These are phyloP conservation scores for Aspergillus fumigatiaffinis DNA, from an alignment of 2,329 filamentous ascomycete genomes.

Conservation along the genomic window DNA sequence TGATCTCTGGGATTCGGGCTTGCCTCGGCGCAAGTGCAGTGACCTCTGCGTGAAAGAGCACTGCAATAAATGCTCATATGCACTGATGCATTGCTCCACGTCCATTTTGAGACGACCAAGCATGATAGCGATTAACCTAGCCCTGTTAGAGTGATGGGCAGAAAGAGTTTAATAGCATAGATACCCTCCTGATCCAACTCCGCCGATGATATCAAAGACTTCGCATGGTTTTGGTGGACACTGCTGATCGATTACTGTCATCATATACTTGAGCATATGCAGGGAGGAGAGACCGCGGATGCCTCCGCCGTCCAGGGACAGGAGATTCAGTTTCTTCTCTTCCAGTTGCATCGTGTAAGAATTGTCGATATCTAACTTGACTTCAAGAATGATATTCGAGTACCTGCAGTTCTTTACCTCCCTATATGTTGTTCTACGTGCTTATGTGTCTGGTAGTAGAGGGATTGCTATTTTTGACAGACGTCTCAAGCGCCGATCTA, in stretches of 20 bases:
- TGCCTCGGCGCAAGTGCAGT: no score
- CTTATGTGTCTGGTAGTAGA: no score
- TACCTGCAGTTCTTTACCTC: background rate
- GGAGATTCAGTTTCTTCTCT: background rate
- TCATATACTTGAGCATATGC: slow-evolving; percentile 29
- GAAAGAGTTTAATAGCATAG: no score
- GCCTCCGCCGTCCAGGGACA: slow-evolving; percentile 33
- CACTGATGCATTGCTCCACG: slow-evolving; percentile 38
- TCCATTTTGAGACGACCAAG: slow-evolving; percentile 43
- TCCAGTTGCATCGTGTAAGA: background rate
- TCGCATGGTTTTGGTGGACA: slow-evolving; percentile 27
- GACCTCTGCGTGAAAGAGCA: no score
- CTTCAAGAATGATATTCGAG: background rate
- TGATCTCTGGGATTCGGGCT: no score
- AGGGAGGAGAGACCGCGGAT: slow-evolving; percentile 36
- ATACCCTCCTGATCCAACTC: slow-evolving; percentile 1
- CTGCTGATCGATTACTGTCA: slow-evolving; percentile 23
- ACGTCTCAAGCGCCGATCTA: background rate
- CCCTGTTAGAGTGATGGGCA: no score
- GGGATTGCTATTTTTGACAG: background rate
- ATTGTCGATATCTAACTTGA: background rate
- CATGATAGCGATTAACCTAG: slow-evolving; percentile 40
- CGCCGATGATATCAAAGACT: slow-evolving; percentile 38
- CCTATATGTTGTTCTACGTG: background rate
- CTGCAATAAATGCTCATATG: slow-evolving; percentile 14